Base-by-base conservation (phyloP, 345 rosid genomes). In the Excoecaria cochinchinensis region DNA sequence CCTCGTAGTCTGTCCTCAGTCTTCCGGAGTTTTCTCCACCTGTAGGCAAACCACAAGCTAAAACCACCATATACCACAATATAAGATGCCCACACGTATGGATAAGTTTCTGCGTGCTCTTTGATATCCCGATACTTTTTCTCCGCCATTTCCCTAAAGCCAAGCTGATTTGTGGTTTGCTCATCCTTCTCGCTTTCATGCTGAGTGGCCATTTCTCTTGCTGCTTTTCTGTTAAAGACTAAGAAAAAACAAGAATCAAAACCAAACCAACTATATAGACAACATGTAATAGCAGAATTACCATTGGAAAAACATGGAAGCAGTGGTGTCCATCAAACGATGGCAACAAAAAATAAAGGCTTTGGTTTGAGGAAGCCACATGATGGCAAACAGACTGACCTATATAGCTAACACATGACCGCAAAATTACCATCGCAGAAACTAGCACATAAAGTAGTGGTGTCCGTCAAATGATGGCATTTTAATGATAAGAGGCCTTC, bases 31-130 rank as follows among this genome's bases (percentile, higher is more conserved):
- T 88, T 93, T 80, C 93, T 88, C 93, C 91, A 91, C 73, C 99
- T 82, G 74, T 93, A 93, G 15, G 88, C 62, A 8, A 82, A 73
- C 95, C 95, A 95, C 46, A 91, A 89, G 68, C 75, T 86, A 22
- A 93, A 87, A 68, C 93, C 93, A 7, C 99, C 99, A 42, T 95
- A 95, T 44, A 93, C 98, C 67, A 90, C 81, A 3, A 84, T 86
- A 65, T 92, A 95, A 0, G 99, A 95, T 69, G 86, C 98, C 99
- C 99, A 95, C 31, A 93, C 98, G 25, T 87, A 95, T 4, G 97
- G 98, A 74, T 87, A 94, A 59, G 93, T 86, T 85, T 90, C 91
- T 0, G 96, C 94, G 47, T 94, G 82, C 82, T 92, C 96, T 77
- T 81, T 92, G 66, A 87, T 83, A 79, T 89, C 85, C 74, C 73